Evolutionary conservation across 805 yeast species (phyloP).

Genomic region (Kluyveromyces aestuarii): DNA sequence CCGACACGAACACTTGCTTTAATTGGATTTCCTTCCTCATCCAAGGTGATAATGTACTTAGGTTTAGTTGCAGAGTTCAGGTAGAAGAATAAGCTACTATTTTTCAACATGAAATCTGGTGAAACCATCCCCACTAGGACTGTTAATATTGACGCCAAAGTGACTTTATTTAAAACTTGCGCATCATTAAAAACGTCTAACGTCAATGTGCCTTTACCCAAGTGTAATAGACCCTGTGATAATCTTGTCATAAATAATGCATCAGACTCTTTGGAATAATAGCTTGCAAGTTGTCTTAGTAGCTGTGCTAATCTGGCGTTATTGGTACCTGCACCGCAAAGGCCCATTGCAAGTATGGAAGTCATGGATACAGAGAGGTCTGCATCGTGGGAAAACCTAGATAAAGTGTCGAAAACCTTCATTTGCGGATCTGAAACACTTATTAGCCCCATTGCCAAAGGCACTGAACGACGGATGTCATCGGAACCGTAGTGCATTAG

Average conservation of each 20-base stretch:
- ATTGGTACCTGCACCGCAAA: slow-evolving; percentile 97
- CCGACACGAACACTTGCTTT: slow-evolving; percentile 97
- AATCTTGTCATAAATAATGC: slow-evolving; percentile 86
- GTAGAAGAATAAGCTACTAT: slow-evolving; percentile 79
- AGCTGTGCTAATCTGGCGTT: slow-evolving; percentile 96
- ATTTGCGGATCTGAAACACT: slow-evolving; percentile 92
- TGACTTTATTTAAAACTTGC: slow-evolving; percentile 75
- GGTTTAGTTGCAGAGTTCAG: slow-evolving; percentile 87
- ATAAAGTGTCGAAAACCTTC: slow-evolving; percentile 92
- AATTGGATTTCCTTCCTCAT: slow-evolving; percentile 81
- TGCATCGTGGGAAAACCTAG: slow-evolving; percentile 93
- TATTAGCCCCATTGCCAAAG: slow-evolving; percentile 94
- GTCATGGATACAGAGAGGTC: slow-evolving; percentile 91
- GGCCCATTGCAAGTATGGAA: slow-evolving; percentile 94
- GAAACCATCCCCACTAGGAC: slow-evolving; percentile 76
- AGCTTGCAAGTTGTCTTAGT: slow-evolving; percentile 87
- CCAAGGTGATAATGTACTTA: slow-evolving; percentile 85
- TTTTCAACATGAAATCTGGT: slow-evolving; percentile 74
- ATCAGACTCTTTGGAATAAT: slow-evolving; percentile 84
- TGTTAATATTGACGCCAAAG: slow-evolving; percentile 83
- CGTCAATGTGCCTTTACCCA: slow-evolving; percentile 93
- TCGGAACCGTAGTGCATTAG: slow-evolving; percentile 96
- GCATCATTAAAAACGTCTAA: slow-evolving; percentile 87
- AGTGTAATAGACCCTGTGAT: slow-evolving; percentile 88
- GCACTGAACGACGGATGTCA: slow-evolving; percentile 85